Evolutionary conservation across 306 rosid genomes (phyloP).

Genomic region (Betula pendula): DNA sequence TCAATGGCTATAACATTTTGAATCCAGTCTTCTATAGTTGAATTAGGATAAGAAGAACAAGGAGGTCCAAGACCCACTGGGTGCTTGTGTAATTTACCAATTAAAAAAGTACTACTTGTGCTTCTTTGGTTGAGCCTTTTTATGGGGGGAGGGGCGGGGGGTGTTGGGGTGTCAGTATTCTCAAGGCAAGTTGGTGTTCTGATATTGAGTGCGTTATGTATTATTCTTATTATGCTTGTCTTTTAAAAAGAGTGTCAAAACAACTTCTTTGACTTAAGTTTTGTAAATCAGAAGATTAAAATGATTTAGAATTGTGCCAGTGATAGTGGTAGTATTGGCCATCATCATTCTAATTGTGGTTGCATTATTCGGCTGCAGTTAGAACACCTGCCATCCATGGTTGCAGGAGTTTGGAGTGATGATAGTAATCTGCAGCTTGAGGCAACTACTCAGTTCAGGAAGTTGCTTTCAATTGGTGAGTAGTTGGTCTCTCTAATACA

Average conservation of each 20-base stretch:
- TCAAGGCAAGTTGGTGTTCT: not conserved
- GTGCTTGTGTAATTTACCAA: not conserved
- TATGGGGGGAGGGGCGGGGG: no score
- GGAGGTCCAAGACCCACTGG: not conserved
- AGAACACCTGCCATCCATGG: slow-evolving; percentile 91
- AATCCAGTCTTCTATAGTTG: not conserved
- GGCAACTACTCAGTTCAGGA: slow-evolving; percentile 92
- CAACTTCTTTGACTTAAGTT: not conserved
- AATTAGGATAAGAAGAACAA: not conserved
- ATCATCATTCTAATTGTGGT: not conserved
- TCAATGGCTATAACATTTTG: not conserved
- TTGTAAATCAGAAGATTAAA: not conserved
- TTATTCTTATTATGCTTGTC: not conserved
- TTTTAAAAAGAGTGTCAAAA: not conserved
- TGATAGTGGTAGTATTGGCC: not conserved
- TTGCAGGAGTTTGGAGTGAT: slow-evolving; percentile 84
- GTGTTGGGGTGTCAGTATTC: not conserved
- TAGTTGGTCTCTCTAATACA: slow-evolving; percentile 3
- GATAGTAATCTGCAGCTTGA: slow-evolving; percentile 77
- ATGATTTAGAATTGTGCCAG: not conserved
- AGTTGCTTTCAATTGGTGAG: slow-evolving; percentile 92
- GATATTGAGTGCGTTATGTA: not conserved
- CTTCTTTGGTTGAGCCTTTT: not conserved
- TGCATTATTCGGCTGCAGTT: slow-evolving; percentile 52
- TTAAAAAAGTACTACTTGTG: not conserved